Evolutionary conservation across 2,329 filamentous ascomycete genomes (phyloP), one percentile per base, ranked within the genome.

Genomic region (Neonectria hederae): DNA sequence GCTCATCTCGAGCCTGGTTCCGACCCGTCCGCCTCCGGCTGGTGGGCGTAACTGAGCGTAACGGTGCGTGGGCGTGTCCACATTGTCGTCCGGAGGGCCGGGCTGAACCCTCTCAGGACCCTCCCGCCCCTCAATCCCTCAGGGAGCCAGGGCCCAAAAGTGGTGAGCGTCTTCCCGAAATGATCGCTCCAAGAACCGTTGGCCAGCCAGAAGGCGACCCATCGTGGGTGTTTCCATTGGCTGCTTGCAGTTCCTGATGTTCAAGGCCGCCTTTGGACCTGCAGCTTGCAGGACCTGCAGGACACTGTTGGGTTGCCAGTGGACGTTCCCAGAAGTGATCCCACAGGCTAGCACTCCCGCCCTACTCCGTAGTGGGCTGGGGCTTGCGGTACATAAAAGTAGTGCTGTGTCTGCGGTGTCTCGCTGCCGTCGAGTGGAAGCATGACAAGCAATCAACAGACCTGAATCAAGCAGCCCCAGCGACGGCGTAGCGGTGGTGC

Each of bases 331-430:
- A 49, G 30, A 49, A 32, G 48, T 24, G 48, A 54, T 40, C 43
- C 60, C 54, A 63, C 60, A 58, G 35, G n/a, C 43, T 58, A 63
- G 61, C 61, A 59, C 48, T 63, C 61, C 61, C 61, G 61, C 32
- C 49, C 28, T 48, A 42, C 51, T 52, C 32, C 49, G 51, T 48
- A 49, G 43, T 51, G 55, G 55, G 8, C 35, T 51, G 28, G 38
- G 52, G n/a, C 40, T 52, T 26, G 51, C 46, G 56, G 62, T 46
- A 55, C 35, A 32, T n/a, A n/a, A n/a, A 32, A 53, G 54, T 42
- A 40, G 21, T 24, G 32, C 21, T 40, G 22, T 42, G 7, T 19
- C n/a, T 21, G n/a, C n/a, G 38, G 17, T 42, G 38, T 42, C 38
- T 42, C 38, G 22, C 52, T 21, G 21, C 22, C 30, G 28, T 24